These are phyloP conservation scores for Mortierella sp. DNA, from an alignment of 371 early-diverging fungal genomes.

Conservation along the genomic window DNA sequence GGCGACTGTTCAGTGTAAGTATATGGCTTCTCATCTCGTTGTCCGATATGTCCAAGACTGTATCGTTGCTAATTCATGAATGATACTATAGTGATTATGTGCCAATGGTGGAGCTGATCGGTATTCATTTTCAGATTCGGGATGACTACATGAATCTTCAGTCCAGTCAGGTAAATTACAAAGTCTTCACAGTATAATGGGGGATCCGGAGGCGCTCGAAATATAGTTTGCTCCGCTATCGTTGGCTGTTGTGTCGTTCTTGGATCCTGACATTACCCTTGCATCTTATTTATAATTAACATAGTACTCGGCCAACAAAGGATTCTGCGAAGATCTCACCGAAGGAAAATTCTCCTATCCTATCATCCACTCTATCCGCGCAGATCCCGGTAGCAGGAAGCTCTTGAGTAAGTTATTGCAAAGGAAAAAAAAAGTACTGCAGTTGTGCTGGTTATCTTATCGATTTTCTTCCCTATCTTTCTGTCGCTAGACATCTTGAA, in stretches of 20 bases:
- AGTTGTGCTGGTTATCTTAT: no score
- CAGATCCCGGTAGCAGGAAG: slow-evolving; percentile 71
- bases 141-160: slow-evolving; percentile 96
- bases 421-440: slow-evolving; percentile 12
- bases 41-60: not conserved
- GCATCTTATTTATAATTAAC: not conserved
- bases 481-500: slow-evolving; percentile 82
- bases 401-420: slow-evolving; percentile 62
- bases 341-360: slow-evolving; percentile 99
- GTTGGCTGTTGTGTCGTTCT: no score
- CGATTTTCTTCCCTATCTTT: no score
- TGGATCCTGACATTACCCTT: not conserved
- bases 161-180: slow-evolving; percentile 79
- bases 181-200: not conserved
- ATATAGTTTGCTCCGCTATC: not conserved
- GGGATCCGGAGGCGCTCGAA: not conserved
- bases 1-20: slow-evolving; percentile 64
- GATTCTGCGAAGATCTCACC: slow-evolving; percentile 96
- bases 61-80: not conserved
- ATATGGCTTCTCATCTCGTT: no score
- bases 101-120: slow-evolving; percentile 86
- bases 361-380: slow-evolving; percentile 87
- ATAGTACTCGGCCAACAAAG: slow-evolving; percentile 91
- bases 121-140: slow-evolving; percentile 94
- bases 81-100: slow-evolving; percentile 69